These are phyloP conservation scores for Gastrolobium bilobum DNA, from an alignment of 306 rosid genomes.

Conservation along the genomic window DNA sequence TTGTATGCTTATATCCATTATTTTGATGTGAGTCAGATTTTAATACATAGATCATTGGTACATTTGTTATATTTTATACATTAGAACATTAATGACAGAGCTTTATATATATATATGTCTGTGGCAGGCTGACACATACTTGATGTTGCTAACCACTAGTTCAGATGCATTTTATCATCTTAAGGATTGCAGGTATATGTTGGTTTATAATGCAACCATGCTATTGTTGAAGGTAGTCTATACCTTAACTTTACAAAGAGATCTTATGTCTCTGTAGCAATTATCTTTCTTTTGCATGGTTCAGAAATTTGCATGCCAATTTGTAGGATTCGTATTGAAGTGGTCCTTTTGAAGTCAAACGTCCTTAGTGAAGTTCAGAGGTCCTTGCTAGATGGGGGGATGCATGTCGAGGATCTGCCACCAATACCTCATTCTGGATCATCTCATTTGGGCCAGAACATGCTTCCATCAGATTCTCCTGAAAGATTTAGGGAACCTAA, in stretches of 20 bases:
- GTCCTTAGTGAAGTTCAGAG: constrained; percentile 98
- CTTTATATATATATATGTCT: constrained; percentile 40
- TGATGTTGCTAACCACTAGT: constrained; percentile 91
- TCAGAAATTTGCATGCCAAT: constrained; percentile 54
- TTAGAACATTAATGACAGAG: constrained; percentile 34
- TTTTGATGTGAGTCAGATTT: constrained; percentile 83
- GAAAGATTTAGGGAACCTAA: constrained; percentile 73
- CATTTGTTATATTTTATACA: background rate
- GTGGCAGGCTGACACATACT: constrained; percentile 87
- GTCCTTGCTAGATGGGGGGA: constrained; percentile 94
- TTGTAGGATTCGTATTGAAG: constrained; percentile 85
- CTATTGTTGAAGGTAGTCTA: constrained; percentile 40
- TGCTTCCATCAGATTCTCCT: constrained; percentile 76
- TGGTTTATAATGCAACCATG: constrained; percentile 37
- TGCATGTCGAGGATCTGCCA: constrained; percentile 95
- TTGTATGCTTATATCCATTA: constrained; percentile 90
- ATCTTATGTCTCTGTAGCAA: constrained; percentile 28
- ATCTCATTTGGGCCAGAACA: constrained; percentile 74
- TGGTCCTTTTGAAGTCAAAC: constrained; percentile 87
- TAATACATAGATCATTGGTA: background rate
- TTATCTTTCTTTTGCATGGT: constrained; percentile 38
- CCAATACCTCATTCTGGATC: constrained; percentile 67
- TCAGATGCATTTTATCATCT: constrained; percentile 98
- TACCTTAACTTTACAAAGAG: constrained; percentile 37
- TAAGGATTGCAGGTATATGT: constrained; percentile 90